A percentile compares a stretch with the other conserved stretches of the same genome.
Evolutionary conservation across 2,329 filamentous ascomycete genomes (phyloP).

Genomic region (Reticulascus tulasneorum): DNA sequence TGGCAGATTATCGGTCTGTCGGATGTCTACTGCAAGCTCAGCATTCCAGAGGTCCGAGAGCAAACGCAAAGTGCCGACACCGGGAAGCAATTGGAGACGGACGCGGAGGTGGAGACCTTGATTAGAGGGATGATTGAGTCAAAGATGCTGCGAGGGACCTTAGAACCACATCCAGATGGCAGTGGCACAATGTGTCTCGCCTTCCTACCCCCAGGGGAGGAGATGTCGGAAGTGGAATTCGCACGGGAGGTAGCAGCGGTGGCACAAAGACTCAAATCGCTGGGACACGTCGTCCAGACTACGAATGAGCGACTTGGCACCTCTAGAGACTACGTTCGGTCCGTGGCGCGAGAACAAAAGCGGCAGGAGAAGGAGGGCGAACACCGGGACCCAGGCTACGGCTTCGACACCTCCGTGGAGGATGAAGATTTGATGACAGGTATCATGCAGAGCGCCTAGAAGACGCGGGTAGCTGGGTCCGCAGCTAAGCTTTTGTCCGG

Average conservation of each 20-base stretch:
- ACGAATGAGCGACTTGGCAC: conserved; percentile 51
- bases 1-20: conserved; percentile 73
- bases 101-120: conserved; percentile 41
- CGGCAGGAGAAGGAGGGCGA: conserved; percentile 39
- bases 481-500: too few relatives aligned
- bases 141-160: conserved; percentile 47
- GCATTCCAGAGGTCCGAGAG: conserved; percentile 47
- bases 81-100: conserved; percentile 35
- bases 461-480: too few relatives aligned
- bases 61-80: conserved; percentile 53
- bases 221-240: conserved; percentile 48
- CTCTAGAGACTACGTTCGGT: conserved; percentile 54
- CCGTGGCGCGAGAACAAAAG: conserved; percentile 41
- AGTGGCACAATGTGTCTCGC: conserved; percentile 44
- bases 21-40: conserved; percentile 62
- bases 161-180: conserved; percentile 42
- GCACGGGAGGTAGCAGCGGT: conserved; percentile 39
- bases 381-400: conserved; percentile 24
- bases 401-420: conserved; percentile 46
- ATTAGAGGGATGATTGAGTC: conserved; percentile 52
- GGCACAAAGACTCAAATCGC: conserved; percentile 36
- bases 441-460: conserved; percentile 20
- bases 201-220: conserved; percentile 40
- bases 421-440: conserved; percentile 61
- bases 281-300: conserved; percentile 45